phyloP scores from a whole-genome alignment of 2,329 filamentous ascomycete species.

The Neopestalotiopsis sp. region DNA sequence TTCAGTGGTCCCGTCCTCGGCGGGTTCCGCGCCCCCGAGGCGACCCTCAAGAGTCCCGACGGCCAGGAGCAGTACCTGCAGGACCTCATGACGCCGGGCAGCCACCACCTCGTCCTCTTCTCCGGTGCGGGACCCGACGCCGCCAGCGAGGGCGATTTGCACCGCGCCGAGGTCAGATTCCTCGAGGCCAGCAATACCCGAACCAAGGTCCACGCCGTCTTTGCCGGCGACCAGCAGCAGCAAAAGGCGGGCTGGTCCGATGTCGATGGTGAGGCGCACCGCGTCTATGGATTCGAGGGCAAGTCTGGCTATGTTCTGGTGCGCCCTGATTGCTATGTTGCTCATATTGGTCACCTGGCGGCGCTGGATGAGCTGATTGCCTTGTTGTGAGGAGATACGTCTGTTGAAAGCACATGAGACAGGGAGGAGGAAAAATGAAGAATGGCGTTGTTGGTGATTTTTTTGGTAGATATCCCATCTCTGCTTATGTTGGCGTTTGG shows the following conservation, averaged over 20 bases:
- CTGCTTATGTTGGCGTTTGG: too few relatives aligned
- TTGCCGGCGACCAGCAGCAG: neutral
- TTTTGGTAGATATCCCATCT: too few relatives aligned
- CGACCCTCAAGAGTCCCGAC: constrained; percentile 27
- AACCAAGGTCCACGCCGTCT: constrained; percentile 21
- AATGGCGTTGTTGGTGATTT: too few relatives aligned
- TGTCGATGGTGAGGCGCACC: constrained; percentile 33
- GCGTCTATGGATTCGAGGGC: constrained; percentile 34
- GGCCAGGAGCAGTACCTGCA: constrained; percentile 9
- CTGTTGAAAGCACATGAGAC: neutral
- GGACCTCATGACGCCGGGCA: constrained; percentile 10
- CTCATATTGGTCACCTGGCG: constrained; percentile 35
- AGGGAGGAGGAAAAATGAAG: too few relatives aligned
- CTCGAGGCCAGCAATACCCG: constrained; percentile 2
- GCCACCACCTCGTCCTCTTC: constrained; percentile 37
- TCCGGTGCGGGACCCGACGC: constrained; percentile 25
- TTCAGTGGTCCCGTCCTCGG: constrained; percentile 45
- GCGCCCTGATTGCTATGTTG: constrained; percentile 40
- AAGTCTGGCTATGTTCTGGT: constrained; percentile 34
- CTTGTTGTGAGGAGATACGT: neutral
- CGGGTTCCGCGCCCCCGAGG: constrained; percentile 53
- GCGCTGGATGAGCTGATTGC: constrained; percentile 31
- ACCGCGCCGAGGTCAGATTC: constrained; percentile 22
- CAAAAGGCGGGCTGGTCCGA: constrained; percentile 22
- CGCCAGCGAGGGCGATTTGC: constrained; percentile 25